Percentiles rank a stretch among this genome's conserved stretches.
These are phyloP conservation scores for Smittium mucronatum DNA, from an alignment of 371 early-diverging fungal genomes.

Conservation along the genomic window DNA sequence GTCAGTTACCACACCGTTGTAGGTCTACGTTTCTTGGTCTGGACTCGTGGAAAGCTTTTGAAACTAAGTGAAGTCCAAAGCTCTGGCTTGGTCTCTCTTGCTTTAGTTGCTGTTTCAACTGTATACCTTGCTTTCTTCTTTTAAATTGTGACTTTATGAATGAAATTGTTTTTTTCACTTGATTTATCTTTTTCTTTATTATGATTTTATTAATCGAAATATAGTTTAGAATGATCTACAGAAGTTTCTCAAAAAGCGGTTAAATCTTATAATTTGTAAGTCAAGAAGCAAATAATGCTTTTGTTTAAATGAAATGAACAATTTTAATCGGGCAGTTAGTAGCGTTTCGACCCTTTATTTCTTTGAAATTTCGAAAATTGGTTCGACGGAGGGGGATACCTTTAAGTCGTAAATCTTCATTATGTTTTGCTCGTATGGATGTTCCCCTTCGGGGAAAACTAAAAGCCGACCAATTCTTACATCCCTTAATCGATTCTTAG, in stretches of 20 bases:
- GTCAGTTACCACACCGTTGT: conserved; percentile 75
- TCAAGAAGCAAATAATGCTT: too few relatives aligned
- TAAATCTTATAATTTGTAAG: too few relatives aligned
- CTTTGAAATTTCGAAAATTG: conserved; percentile 11
- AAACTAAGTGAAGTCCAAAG: conserved; percentile 63
- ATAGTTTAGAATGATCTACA: too few relatives aligned
- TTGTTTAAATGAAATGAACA: too few relatives aligned
- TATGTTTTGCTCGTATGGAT: conserved; percentile 84
- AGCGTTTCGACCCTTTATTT: too few relatives aligned
- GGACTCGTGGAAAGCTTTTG: conserved; percentile 64
- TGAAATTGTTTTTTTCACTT: too few relatives aligned
- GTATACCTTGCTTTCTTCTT: conserved; percentile 42
- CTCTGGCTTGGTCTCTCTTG: conserved; percentile 70
- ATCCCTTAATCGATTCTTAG: conserved; percentile 81
- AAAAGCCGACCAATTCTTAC: conserved; percentile 63
- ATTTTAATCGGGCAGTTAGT: too few relatives aligned
- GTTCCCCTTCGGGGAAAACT: conserved; percentile 78
- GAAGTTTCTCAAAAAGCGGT: too few relatives aligned
- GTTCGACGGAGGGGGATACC: conserved; percentile 24
- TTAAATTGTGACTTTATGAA: not conserved
- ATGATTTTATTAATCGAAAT: too few relatives aligned
- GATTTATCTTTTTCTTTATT: too few relatives aligned
- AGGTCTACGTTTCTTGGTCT: conserved; percentile 84
- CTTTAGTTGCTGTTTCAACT: conserved; percentile 44
- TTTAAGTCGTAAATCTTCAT: conserved; percentile 63